phyloP scores from a whole-genome alignment of 75 land plant genomes.

The Sequoia sempervirens region DNA sequence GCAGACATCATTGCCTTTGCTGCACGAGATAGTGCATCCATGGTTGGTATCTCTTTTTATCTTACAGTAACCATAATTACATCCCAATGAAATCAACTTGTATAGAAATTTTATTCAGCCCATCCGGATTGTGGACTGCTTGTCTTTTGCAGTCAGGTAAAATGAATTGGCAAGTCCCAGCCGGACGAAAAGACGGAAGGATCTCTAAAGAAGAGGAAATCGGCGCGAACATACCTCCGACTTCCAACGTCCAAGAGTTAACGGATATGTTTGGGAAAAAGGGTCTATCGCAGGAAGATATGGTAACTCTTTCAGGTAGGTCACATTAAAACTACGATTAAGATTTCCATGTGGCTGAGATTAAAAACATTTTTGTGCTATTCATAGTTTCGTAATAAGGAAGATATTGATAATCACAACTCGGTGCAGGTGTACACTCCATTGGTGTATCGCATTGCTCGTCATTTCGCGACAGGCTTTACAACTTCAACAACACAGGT shows the following conservation, averaged over 20 bases:
- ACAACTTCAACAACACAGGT: conserved; percentile 4
- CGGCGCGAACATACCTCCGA: conserved; percentile 16
- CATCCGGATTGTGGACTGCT: neutral
- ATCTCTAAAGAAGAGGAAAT: conserved; percentile 23
- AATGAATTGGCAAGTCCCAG: conserved; percentile 30
- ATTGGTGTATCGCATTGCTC: conserved; percentile 27
- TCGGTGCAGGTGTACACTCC: conserved; percentile 21
- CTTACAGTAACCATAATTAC: no score
- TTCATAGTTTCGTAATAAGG: neutral
- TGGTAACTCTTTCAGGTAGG: conserved; percentile 51
- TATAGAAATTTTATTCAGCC: neutral
- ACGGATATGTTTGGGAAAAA: conserved; percentile 22
- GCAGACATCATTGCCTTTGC: conserved; percentile 17
- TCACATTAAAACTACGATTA: neutral
- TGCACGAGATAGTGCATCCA: conserved; percentile 10
- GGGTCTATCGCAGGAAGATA: conserved; percentile 25
- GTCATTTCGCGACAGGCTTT: conserved; percentile 13
- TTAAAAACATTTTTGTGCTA: no score
- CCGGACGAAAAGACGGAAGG: conserved; percentile 31
- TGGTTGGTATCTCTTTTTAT: neutral
- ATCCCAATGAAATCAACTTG: no score
- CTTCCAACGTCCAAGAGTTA: conserved; percentile 24
- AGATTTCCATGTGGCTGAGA: neutral
- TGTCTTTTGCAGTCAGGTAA: conserved; percentile 18
- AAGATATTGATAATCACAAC: no score